phyloP scores from a whole-genome alignment of 352 stramenopile genomes.

The Globisporangium rhizosaccharum region DNA sequence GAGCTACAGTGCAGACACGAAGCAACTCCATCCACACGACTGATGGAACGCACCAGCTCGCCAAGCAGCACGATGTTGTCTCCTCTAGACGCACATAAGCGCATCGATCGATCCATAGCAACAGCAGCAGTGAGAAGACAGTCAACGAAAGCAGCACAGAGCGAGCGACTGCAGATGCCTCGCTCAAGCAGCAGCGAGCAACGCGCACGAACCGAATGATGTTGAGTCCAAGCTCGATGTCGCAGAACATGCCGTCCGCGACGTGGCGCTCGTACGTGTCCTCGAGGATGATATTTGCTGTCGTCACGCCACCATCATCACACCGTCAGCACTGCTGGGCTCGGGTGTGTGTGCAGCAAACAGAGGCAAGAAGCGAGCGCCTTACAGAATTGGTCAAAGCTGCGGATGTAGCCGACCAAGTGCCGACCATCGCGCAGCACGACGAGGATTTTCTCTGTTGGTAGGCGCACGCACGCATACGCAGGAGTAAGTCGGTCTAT shows the following conservation, averaged over 20 bases:
- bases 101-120: neutral
- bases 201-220: conserved; percentile 80
- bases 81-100: conserved; percentile 28
- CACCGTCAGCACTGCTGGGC: neutral
- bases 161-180: neutral
- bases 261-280: conserved; percentile 92
- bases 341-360: neutral
- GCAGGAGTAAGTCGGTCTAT: neutral
- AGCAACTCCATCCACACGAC: neutral
- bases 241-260: conserved; percentile 87
- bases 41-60: conserved; percentile 46
- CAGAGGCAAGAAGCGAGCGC: conserved; percentile 13
- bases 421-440: conserved; percentile 95
- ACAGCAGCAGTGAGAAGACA: neutral
- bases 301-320: neutral
- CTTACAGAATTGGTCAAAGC: conserved; percentile 83
- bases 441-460: conserved; percentile 83
- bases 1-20: neutral
- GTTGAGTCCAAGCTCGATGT: conserved; percentile 95
- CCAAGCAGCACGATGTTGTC: conserved; percentile 87
- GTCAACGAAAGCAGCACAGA: neutral
- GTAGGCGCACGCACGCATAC: neutral
- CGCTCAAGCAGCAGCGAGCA: neutral
- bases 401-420: conserved; percentile 89
- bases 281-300: conserved; percentile 96